Conservation (phyloP, 345 rosid genomes). For the Acer campestre region DNA sequence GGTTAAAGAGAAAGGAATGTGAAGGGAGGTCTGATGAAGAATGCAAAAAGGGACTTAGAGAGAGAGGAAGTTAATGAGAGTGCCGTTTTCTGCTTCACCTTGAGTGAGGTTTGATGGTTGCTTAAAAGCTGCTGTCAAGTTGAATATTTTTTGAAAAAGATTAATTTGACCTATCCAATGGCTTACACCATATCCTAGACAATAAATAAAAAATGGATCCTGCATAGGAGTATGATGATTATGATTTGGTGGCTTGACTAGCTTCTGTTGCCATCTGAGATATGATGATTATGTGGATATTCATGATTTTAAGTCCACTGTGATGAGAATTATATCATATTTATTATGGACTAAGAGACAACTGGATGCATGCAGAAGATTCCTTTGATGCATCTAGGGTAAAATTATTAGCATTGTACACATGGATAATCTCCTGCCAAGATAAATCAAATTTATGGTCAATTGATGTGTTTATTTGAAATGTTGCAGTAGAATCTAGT, state of each 20-base stretch:
- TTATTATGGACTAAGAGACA: no score
- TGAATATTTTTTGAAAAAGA: not conserved
- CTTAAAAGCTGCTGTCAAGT: slow-evolving; percentile 1
- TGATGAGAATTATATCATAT: not conserved
- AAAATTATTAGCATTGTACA: not conserved
- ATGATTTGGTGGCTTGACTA: not conserved
- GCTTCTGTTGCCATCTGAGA: not conserved
- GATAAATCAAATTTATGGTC: not conserved
- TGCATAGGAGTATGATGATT: not conserved
- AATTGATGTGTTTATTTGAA: slow-evolving; percentile 1
- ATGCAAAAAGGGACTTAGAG: no score
- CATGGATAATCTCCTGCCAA: not conserved
- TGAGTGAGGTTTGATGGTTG: not conserved
- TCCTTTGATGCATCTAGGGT: not conserved
- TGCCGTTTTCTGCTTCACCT: not conserved
- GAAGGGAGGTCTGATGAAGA: not conserved
- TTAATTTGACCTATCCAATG: not conserved
- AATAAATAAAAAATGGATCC: not conserved
- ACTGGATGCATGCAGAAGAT: not conserved
- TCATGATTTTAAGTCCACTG: no score
- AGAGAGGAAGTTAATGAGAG: no score
- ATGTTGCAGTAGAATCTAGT: not conserved
- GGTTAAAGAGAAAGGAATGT: not conserved
- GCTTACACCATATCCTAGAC: not conserved
- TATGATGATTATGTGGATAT: not conserved